Evolutionary conservation across 2,329 filamentous ascomycete species (phyloP).

Genomic region (Fusarium abutilonis): DNA sequence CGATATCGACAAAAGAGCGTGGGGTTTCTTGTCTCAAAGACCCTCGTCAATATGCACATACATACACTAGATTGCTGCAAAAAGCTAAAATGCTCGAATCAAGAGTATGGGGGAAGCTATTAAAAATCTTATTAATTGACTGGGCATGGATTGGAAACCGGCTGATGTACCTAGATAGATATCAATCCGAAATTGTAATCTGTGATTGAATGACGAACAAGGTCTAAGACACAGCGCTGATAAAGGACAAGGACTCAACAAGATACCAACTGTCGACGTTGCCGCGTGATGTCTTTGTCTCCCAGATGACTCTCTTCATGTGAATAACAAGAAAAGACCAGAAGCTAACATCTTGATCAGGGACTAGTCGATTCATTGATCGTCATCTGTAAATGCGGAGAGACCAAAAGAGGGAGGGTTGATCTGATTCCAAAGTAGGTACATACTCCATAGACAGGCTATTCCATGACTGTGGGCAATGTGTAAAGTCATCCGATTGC

Average conservation of each 20-base stretch:
- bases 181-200: conserved; percentile 27
- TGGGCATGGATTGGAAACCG: conserved; percentile 10
- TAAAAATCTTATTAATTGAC: conserved; percentile 1
- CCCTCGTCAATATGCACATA: conserved; percentile 4
- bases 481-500: conserved; percentile 36
- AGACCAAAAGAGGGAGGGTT: conserved; percentile 14
- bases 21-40: conserved; percentile 27
- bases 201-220: neutral
- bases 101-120: conserved; percentile 20
- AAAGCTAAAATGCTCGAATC: neutral
- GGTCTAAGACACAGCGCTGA: neutral
- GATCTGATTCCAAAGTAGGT: conserved; percentile 1
- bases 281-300: conserved; percentile 12
- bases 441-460: conserved; percentile 1
- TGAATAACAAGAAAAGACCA: neutral
- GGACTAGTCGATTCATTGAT: conserved; percentile 21
- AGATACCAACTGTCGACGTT: neutral
- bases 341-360: conserved; percentile 24
- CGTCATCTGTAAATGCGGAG: conserved; percentile 29
- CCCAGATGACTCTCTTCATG: neutral
- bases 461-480: conserved; percentile 35
- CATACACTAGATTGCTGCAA: neutral
- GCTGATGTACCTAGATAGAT: conserved; percentile 25
- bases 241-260: neutral
- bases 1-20: conserved; percentile 33